Evolutionary conservation across 257 asterid genomes (phyloP).

Genomic region (Solanum sitiens): DNA sequence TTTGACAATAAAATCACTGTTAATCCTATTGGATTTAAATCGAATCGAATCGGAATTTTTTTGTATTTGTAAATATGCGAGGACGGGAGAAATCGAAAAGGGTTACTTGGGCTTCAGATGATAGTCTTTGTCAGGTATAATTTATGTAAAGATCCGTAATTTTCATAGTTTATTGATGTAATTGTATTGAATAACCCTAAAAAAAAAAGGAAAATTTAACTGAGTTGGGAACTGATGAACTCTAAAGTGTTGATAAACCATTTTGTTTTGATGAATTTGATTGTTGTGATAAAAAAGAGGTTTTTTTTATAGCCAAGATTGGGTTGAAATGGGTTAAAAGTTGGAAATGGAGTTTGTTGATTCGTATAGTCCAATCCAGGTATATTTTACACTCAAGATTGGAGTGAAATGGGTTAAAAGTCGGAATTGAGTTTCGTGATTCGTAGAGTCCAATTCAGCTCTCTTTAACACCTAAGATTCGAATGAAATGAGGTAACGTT

Average conservation of each 20-base stretch:
- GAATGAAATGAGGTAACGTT: background rate
- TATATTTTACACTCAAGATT: background rate
- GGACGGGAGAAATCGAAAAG: slow-evolving; percentile 78
- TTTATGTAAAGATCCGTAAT: slow-evolving; percentile 10
- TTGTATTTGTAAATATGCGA: slow-evolving; percentile 52
- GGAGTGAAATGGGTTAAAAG: background rate
- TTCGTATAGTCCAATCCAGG: background rate
- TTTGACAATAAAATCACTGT: slow-evolving; percentile 3
- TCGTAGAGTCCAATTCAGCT: background rate
- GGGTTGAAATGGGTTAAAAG: background rate
- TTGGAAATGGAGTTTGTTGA: background rate
- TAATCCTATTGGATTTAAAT: slow-evolving; percentile 12
- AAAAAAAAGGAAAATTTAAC: background rate
- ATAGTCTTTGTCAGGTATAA: slow-evolving; percentile 92
- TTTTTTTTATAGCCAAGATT: background rate
- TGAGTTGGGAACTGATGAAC: background rate
- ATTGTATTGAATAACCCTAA: background rate
- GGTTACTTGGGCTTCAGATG: slow-evolving; percentile 91
- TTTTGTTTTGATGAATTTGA: background rate
- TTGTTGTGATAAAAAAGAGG: background rate
- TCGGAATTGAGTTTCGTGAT: background rate
- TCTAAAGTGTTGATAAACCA: background rate
- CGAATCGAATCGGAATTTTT: slow-evolving; percentile 14
- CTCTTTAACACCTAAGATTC: background rate
- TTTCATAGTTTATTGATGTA: background rate